Evolutionary conservation across 805 yeast genomes (phyloP).

Genomic region (Yarrowia keelungensis): DNA sequence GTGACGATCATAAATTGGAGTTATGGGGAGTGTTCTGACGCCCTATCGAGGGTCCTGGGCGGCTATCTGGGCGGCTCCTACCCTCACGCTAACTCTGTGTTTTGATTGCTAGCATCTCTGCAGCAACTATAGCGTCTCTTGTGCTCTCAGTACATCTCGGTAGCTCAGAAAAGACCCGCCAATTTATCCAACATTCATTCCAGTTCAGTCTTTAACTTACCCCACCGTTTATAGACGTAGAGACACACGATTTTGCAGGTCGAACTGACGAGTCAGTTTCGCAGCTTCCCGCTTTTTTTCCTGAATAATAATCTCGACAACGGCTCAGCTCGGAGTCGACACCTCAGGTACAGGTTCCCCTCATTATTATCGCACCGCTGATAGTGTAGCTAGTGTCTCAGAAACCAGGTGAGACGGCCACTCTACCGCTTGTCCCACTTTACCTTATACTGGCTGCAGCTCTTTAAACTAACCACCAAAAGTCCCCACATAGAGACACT

Average conservation of each 20-base stretch:
- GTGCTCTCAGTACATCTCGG: no score
- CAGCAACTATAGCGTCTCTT: no score
- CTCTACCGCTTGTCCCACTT: slow-evolving; percentile 9
- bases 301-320: neutral
- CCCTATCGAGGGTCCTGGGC: neutral
- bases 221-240: slow-evolving; percentile 10
- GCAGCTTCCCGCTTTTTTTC: no score
- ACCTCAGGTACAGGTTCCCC: neutral
- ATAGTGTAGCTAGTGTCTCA: neutral
- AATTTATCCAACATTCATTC: no score
- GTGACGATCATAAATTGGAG: slow-evolving; percentile 3
- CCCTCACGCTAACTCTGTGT: no score
- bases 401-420: neutral
- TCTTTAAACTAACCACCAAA: slow-evolving; percentile 11
- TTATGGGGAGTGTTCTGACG: neutral
- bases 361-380: neutral
- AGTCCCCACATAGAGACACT: neutral
- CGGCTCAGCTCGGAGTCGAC: slow-evolving; percentile 1
- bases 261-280: no score
- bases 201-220: slow-evolving; percentile 14
- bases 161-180: no score
- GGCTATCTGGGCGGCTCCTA: no score
- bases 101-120: no score
- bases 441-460: neutral
- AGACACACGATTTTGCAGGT: no score